Percentiles rank a stretch among this genome's conserved stretches.
Conservation (phyloP, 345 rosid genomes). For the Aurinia saxatilis region DNA sequence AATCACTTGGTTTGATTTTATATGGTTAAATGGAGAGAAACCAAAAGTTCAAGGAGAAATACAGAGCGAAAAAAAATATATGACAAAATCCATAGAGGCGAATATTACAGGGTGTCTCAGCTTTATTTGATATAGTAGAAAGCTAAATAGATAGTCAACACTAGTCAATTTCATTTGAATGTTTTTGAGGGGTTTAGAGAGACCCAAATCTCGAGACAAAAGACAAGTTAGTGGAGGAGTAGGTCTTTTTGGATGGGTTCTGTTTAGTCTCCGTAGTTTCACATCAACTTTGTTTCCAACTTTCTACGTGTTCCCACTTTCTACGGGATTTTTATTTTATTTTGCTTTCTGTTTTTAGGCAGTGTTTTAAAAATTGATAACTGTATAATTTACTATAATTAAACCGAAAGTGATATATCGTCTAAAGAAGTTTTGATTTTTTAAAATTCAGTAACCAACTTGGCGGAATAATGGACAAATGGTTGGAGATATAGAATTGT, state of each 20-base stretch:
- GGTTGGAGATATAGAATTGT: background rate
- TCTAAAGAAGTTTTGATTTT: constrained; percentile 2
- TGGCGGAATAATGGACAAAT: background rate
- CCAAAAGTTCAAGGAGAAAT: too few species aligned
- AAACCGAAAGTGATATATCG: constrained; percentile 3
- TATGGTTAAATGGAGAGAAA: too few species aligned
- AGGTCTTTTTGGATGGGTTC: constrained; percentile 25
- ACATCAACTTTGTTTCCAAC: constrained; percentile 21
- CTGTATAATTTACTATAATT: background rate
- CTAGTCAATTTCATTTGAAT: constrained; percentile 10
- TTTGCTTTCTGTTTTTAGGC: constrained; percentile 1
- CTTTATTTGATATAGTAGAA: too few species aligned
- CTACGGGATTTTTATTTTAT: background rate
- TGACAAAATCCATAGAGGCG: too few species aligned
- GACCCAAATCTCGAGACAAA: constrained; percentile 17
- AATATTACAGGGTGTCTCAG: too few species aligned
- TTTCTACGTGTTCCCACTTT: constrained; percentile 32
- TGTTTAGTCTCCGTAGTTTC: constrained; percentile 24
- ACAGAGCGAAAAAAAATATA: too few species aligned
- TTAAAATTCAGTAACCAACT: background rate
- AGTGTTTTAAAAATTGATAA: background rate
- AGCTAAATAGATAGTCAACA: too few species aligned
- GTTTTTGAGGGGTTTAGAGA: background rate
- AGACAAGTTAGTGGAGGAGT: constrained; percentile 29
- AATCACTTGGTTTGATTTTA: too few species aligned